Base-by-base conservation (phyloP, 2,329 filamentous ascomycete species). In the Lecanosticta acicola region DNA sequence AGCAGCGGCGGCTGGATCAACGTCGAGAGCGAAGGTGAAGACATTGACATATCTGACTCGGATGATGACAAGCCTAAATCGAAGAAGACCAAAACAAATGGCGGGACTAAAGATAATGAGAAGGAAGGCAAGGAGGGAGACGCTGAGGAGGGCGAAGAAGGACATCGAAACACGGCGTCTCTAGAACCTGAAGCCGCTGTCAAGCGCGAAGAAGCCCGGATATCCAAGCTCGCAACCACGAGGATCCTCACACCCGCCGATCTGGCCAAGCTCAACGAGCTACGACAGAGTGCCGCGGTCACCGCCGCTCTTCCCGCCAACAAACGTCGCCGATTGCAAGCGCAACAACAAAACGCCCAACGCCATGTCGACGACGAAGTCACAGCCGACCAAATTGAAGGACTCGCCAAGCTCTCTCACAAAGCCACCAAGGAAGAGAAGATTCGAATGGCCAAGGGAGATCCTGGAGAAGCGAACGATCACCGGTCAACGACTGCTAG, bases 211-310 rank as follows among this genome's bases (percentile, higher is more conserved):
- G 61, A 64, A 39, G 56, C 61, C 11, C 64, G 63, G 13, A 60
- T 70, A 26, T 81, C 84, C 10, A 88, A 82, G 59, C 80, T 96
- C 35, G 90, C 90, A n/a, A 95, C 87, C 0, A 94, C 87, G 2
- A 85, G 87, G 39, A 94, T 98, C 55, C 82, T 98, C 51, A 98
- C 93, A 0, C 93, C 93, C 0, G 93, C 93, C 10, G 93, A 98
- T 68, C 78, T 97, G n/a, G 84, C 87, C 57, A 97, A 97, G 66
- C 83, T 98, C 16, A 82, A 87, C 51, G 91, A 96, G 68, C 81
- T 98, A 18, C 86, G 87, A 38, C 75, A 85, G 40, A 75, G 84
- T 35, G 81, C 87, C 16, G 78, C 80, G 29, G 71, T 97, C 38
- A 80, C 85, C 53, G 83, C 85, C 51, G 62, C 71, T 26, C 67